Percentiles rank a stretch among this genome's conserved stretches.
Evolutionary conservation across 225 moss, liverwort and hornwort species (phyloP).

Genomic region (Lunularia cruciata): DNA sequence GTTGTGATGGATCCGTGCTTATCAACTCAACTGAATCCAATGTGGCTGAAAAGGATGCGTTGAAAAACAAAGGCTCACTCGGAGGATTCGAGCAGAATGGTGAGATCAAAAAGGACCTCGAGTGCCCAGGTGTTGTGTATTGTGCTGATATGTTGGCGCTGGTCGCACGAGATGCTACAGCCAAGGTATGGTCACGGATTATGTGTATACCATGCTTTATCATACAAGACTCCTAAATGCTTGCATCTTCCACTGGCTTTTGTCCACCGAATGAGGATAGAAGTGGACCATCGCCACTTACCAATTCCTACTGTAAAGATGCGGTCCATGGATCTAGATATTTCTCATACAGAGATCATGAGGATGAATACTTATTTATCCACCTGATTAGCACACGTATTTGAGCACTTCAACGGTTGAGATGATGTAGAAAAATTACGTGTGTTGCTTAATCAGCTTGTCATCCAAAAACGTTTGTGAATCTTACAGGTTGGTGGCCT

Average conservation of each 20-base stretch:
- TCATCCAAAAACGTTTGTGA: not conserved
- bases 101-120: not conserved
- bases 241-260: too few species aligned
- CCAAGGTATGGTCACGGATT: too few species aligned
- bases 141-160: constrained; percentile 16
- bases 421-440: too few species aligned
- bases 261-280: too few species aligned
- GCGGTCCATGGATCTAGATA: too few species aligned
- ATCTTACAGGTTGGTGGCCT: not conserved
- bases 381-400: too few species aligned
- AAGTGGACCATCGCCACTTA: not conserved
- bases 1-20: constrained; percentile 22
- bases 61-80: not conserved
- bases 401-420: too few species aligned
- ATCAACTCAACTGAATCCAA: not conserved
- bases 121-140: constrained; percentile 19
- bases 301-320: not conserved
- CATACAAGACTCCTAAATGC: too few species aligned
- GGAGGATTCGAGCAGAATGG: constrained; percentile 18
- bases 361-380: too few species aligned
- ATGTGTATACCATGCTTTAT: too few species aligned
- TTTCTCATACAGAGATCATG: too few species aligned
- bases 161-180: constrained; percentile 4
- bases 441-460: not conserved
- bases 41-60: constrained; percentile 14